Conservation (phyloP, 148 eudicot genomes). For the Selenicereus undatus region DNA sequence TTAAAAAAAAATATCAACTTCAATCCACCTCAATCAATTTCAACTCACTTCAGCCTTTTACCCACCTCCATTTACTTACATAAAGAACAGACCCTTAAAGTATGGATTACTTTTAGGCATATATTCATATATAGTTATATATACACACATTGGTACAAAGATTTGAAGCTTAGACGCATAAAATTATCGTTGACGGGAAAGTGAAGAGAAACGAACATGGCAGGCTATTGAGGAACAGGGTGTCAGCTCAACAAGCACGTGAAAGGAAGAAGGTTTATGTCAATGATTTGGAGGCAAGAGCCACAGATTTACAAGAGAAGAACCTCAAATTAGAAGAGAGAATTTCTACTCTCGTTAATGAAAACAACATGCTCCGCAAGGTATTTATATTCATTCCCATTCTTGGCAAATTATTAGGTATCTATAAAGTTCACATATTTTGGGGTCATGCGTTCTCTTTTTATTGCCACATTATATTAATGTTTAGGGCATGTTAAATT, state of each 20-base stretch:
- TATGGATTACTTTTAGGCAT: too few relatives aligned
- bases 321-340: slow-evolving; percentile 35
- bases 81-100: too few relatives aligned
- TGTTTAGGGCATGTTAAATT: too few relatives aligned
- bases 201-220: background rate
- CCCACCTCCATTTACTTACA: too few relatives aligned
- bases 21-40: too few relatives aligned
- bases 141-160: too few relatives aligned
- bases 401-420: background rate
- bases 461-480: too few relatives aligned
- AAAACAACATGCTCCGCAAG: slow-evolving; percentile 48
- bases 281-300: slow-evolving; percentile 40
- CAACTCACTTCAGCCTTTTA: too few relatives aligned
- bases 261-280: slow-evolving; percentile 48
- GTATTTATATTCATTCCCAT: slow-evolving; percentile 2
- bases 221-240: slow-evolving; percentile 46
- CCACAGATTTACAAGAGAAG: slow-evolving; percentile 31
- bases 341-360: slow-evolving; percentile 38
- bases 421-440: too few relatives aligned
- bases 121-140: too few relatives aligned
- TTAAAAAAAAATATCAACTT: too few relatives aligned
- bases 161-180: background rate
- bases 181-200: background rate
- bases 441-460: too few relatives aligned
- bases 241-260: slow-evolving; percentile 50